Evolutionary conservation across 148 eudicot species (phyloP), one percentile per base, ranked within the genome.

Genomic region (Talinum fruticosum): DNA sequence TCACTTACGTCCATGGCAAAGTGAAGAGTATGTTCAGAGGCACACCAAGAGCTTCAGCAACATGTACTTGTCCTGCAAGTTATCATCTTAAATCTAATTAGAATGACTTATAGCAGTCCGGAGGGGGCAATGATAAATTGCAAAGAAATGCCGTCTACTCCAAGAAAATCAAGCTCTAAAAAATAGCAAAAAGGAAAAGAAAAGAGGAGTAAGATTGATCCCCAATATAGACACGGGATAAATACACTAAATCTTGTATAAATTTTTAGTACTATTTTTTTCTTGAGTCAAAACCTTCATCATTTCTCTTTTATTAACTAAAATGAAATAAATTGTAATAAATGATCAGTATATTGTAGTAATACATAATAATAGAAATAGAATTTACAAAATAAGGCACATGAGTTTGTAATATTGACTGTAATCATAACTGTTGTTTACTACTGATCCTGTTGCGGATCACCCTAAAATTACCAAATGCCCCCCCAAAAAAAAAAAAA

Each of bases 11-110:
- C 97, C 97, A 96, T 33, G 99, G 99, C 89, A 93, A 84, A 49
- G 99, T 96, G 90, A 91, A 93, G 83, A 96, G 91, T 76, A 96
- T 91, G 86, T 96, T 93, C 79, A 93, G 85, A 79, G 99, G 99
- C 16, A 96, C 87, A 51, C 87, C 89, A 57, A 96, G 98, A 89
- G 97, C 97, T 90, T 96, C 99, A 72, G 99, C 99, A 75, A 96
- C 92, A 82, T 96, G 97, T 70, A 82, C 82, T 81, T 96, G 97
- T 76, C 99, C 99, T 96, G 94, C 74, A 77, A 81, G 34, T 71
- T 71, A 64, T 10, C 26, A 71, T 8, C 21, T 70, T 45, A 35
- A 53, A 62, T 69, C 32, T 49, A 66, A 75, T 75, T 37, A 74
- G 44, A 19, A 57, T 37, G 45, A 64, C 30, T 69, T 59, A 41